These are phyloP conservation scores for Sequoiadendron giganteum DNA, from an alignment of 75 land plant species.

Conservation along the genomic window DNA sequence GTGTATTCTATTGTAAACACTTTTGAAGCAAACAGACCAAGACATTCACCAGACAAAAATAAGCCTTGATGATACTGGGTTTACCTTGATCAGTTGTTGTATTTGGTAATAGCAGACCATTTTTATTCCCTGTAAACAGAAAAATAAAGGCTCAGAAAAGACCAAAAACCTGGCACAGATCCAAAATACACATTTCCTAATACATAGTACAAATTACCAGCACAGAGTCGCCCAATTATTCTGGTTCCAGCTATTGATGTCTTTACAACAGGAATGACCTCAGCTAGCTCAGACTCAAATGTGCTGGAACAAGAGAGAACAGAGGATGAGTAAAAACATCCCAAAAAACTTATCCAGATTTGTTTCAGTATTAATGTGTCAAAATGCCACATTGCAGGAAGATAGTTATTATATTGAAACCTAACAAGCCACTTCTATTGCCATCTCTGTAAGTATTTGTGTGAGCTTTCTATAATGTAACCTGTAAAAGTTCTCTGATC, in stretches of 20 bases:
- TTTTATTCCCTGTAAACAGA: slow-evolving; percentile 68
- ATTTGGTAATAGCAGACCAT: slow-evolving; percentile 90
- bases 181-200: not conserved
- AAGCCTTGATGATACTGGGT: not conserved
- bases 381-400: not conserved
- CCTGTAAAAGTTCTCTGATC: slow-evolving; percentile 86
- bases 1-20: not conserved
- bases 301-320: slow-evolving; percentile 27
- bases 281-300: slow-evolving; percentile 78
- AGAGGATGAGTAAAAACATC: not conserved
- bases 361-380: not conserved
- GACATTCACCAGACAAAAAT: not conserved
- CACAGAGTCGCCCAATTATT: slow-evolving; percentile 84
- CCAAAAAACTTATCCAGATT: not conserved
- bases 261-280: slow-evolving; percentile 79
- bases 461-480: slow-evolving; percentile 6
- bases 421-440: not conserved
- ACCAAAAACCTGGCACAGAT: not conserved
- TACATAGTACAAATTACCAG: slow-evolving; percentile 38
- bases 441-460: not conserved
- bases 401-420: not conserved
- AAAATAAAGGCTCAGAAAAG: not conserved
- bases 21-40: not conserved
- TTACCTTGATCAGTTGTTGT: slow-evolving; percentile 96
- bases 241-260: slow-evolving; percentile 80